Base-by-base conservation (phyloP, 768 basidiomycete genomes). In the Steccherinum ochraceum region DNA sequence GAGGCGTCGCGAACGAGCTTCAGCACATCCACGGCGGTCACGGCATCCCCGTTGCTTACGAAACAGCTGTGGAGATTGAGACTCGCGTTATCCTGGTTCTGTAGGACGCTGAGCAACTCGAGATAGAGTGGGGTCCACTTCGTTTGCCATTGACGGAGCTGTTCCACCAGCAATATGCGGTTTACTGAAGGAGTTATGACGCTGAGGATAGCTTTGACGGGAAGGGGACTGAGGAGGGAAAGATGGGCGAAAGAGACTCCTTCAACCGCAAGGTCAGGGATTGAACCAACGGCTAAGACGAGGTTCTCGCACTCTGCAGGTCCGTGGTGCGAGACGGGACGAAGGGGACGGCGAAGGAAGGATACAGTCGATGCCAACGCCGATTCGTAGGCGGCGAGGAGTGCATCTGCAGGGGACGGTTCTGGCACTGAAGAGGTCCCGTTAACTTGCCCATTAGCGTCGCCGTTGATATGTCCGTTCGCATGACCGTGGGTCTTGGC, bases 81-180 rank as follows among this genome's bases (percentile, higher is more conserved):
- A 35, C 30, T 35, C 19, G 52, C 51, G 24, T 69, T 64, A 18
- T 76, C 72, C 0, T 68, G 52, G 24, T 76, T 73, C 43, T 92
- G 90, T 26, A 93, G 66, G 12, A 84, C 83, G 49, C 75, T 76
- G 44, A 89, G 76, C 21, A 93, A 71, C 26, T 94, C 92, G 46
- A 96, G 78, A 66, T 87, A 95, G 3, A 95, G 68, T 0, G 91
- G 88, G 1, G 88, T 84, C 87, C 89, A 94, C 66, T 89, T 89
- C 35, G 81, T 83, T n/a, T 78, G 75, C 79, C 86, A 89, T 56
- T 70, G 74, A 59, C 76, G 75, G 5, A 87, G 71, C 64, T 93
- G 91, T 62, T 95, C 93, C 11, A 94, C 76, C 16, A 94, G 84
- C 52, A 94, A 70, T 49, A 95, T 77, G 19, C 79, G 82, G 13